Conservation (phyloP, 129 eudicot genomes). For the Sambucus nigra region DNA sequence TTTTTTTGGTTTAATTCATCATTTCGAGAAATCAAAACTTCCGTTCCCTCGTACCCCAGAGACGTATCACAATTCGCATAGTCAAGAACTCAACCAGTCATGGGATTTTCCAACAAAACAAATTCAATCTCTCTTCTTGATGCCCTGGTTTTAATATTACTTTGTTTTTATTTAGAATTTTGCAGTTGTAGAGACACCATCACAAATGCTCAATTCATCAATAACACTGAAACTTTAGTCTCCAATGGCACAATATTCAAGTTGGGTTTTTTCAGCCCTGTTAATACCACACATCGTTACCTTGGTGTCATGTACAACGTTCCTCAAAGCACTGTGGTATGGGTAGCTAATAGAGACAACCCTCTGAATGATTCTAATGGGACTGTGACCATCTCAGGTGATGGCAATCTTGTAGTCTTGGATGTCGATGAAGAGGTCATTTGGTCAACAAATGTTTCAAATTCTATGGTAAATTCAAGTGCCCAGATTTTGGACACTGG, state of each 20-base stretch:
- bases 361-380: constrained; percentile 19
- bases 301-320: constrained; percentile 40
- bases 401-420: constrained; percentile 17
- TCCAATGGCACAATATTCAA: constrained; percentile 31
- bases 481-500: constrained; percentile 37
- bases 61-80: too few relatives aligned
- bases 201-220: constrained; percentile 18
- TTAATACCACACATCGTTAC: constrained; percentile 25
- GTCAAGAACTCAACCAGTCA: too few relatives aligned
- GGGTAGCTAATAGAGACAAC: constrained; percentile 38
- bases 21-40: too few relatives aligned
- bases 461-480: constrained; percentile 9
- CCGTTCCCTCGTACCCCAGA: too few relatives aligned
- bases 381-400: constrained; percentile 11
- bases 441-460: constrained; percentile 9
- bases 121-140: too few relatives aligned
- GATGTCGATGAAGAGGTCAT: constrained; percentile 13
- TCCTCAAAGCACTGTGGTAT: constrained; percentile 28
- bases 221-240: constrained; percentile 36
- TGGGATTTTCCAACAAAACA: too few relatives aligned
- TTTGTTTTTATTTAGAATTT: too few relatives aligned
- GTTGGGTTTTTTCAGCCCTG: constrained; percentile 40
- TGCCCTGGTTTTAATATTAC: too few relatives aligned
- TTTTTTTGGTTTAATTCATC: too few relatives aligned
- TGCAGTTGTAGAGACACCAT: too few relatives aligned